These are phyloP conservation scores for Saccharomycopsis fermentans DNA, from an alignment of 805 yeast species.

Conservation along the genomic window DNA sequence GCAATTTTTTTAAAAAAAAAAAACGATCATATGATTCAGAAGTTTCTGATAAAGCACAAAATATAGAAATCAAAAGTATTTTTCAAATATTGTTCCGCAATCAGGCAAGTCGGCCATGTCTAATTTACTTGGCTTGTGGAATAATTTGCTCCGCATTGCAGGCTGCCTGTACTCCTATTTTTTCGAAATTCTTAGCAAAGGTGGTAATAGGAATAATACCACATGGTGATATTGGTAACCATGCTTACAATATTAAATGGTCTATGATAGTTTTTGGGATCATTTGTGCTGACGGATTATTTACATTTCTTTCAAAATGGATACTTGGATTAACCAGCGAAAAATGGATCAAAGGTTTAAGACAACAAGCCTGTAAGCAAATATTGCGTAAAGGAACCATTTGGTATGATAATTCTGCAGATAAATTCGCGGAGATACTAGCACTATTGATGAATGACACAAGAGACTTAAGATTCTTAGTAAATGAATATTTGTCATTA, in stretches of 20 bases:
- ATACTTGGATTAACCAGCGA: constrained; percentile 54
- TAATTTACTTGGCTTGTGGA: constrained; percentile 36
- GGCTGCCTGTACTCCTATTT: constrained; percentile 63
- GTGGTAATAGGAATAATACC: constrained; percentile 57
- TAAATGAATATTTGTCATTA: constrained; percentile 52
- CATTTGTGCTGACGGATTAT: constrained; percentile 52
- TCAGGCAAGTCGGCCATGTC: background rate
- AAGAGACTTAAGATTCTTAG: constrained; percentile 60
- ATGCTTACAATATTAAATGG: constrained; percentile 45
- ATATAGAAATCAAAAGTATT: background rate
- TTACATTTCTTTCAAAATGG: constrained; percentile 41
- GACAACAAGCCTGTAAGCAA: constrained; percentile 38
- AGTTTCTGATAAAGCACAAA: background rate
- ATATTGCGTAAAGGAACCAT: constrained; percentile 41
- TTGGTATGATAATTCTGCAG: constrained; percentile 38
- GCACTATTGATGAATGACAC: constrained; percentile 72
- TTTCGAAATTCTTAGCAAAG: constrained; percentile 68
- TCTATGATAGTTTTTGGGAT: constrained; percentile 52
- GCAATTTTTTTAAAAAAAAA: background rate
- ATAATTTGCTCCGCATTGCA: constrained; percentile 40
- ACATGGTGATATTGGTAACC: constrained; percentile 25
- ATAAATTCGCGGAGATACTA: constrained; percentile 42
- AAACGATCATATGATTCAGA: background rate
- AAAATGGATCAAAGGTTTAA: constrained; percentile 47
- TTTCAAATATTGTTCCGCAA: constrained; percentile 6